These are phyloP conservation scores for Isatis lusitanica DNA, from an alignment of 441 rosid species.

Conservation along the genomic window DNA sequence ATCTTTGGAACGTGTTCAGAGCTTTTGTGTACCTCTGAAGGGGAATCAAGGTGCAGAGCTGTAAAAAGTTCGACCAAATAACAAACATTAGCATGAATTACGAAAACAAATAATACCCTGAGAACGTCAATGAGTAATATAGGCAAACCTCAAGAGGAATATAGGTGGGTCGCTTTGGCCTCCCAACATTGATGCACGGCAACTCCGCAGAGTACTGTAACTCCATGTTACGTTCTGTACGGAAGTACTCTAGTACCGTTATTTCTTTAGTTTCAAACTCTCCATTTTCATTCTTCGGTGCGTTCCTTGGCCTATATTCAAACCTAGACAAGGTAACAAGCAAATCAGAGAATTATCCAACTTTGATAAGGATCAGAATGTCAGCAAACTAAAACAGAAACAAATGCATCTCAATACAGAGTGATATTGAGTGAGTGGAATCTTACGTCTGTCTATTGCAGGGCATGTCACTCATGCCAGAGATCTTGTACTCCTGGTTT, in stretches of 20 bases:
- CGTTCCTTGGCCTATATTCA: constrained; percentile 46
- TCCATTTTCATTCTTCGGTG: constrained; percentile 28
- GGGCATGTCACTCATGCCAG: constrained; percentile 62
- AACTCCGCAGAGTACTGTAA: constrained; percentile 64
- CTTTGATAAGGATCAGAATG: neutral
- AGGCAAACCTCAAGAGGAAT: constrained; percentile 66
- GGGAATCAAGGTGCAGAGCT: constrained; percentile 73
- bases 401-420: constrained; percentile 1
- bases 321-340: constrained; percentile 45
- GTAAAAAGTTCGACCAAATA: constrained; percentile 17
- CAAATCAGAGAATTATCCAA: neutral
- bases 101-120: neutral
- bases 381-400: constrained; percentile 1
- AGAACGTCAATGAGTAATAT: neutral
- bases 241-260: constrained; percentile 72
- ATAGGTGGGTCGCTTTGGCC: constrained; percentile 78
- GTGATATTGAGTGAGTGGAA: neutral
- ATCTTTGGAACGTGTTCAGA: constrained; percentile 58
- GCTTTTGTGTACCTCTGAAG: constrained; percentile 84
- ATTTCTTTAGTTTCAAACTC: constrained; percentile 46
- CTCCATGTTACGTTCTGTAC: constrained; percentile 44
- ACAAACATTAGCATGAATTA: constrained; percentile 1
- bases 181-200: constrained; percentile 85
- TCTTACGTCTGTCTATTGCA: constrained; percentile 64
- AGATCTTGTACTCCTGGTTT: constrained; percentile 68